Evolutionary conservation across 2,329 filamentous ascomycete genomes (phyloP).

Genomic region (Pseudogymnoascus sp.): DNA sequence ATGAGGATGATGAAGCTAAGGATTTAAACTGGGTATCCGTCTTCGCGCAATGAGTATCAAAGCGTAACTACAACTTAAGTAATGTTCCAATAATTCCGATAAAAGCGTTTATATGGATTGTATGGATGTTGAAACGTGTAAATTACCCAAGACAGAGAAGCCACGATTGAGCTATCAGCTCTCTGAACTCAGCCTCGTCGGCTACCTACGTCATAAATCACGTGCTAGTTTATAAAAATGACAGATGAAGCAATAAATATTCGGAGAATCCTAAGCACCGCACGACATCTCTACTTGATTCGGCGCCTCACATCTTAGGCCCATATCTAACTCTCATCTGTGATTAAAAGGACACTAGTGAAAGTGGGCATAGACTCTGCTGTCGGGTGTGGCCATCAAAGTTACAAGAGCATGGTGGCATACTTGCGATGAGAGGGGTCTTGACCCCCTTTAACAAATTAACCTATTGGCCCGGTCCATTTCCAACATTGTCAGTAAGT

Average conservation of each 20-base stretch:
- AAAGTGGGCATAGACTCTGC: neutral
- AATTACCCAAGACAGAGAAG: neutral
- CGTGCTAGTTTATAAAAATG: neutral
- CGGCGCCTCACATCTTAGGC: no score
- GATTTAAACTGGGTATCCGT: neutral
- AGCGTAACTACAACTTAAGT: neutral
- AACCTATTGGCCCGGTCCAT: neutral
- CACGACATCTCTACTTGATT: neutral
- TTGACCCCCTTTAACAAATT: neutral
- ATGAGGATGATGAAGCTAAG: neutral
- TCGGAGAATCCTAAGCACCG: neutral
- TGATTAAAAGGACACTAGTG: neutral
- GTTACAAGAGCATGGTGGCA: neutral
- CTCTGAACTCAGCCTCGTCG: neutral
- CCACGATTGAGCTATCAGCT: slow-evolving; percentile 3
- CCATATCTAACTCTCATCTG: no score
- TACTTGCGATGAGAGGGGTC: neutral
- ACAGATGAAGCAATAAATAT: neutral
- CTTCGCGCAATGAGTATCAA: neutral
- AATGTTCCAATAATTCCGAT: neutral
- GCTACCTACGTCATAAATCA: slow-evolving; percentile 1
- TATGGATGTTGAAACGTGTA: neutral
- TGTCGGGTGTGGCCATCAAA: neutral
- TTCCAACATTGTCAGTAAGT: neutral
- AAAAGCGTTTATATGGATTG: neutral